phyloP scores from a whole-genome alignment of 495 filamentous ascomycete genomes.

The Penicillium steckii region DNA sequence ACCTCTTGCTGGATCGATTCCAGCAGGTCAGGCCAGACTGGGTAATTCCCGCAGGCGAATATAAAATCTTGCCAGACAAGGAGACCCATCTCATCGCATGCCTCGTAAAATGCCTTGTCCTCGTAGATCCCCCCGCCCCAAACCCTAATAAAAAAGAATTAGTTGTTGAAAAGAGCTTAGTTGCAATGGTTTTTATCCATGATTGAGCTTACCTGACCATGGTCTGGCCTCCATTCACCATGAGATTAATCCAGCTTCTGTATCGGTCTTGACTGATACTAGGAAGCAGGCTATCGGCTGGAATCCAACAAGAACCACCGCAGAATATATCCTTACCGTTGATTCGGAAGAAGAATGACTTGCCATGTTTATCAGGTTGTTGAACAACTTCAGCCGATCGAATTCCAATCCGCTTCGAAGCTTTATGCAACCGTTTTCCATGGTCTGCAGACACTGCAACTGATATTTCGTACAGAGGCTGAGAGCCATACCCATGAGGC shows the following conservation, averaged over 20 bases:
- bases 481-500: slow-evolving; percentile 73
- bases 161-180: slow-evolving; percentile 1
- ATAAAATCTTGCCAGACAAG: slow-evolving; percentile 84
- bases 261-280: slow-evolving; percentile 64
- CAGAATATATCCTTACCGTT: slow-evolving; percentile 84
- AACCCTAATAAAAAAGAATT: slow-evolving; percentile 45
- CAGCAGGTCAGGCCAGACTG: slow-evolving; percentile 65
- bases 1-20: slow-evolving; percentile 70
- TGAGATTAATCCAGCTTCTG: slow-evolving; percentile 69
- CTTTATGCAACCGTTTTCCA: slow-evolving; percentile 47
- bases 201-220: slow-evolving; percentile 58
- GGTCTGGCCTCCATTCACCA: slow-evolving; percentile 66
- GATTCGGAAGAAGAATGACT: slow-evolving; percentile 78
- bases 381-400: slow-evolving; percentile 72
- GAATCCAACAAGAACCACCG: slow-evolving; percentile 87
- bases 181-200: not conserved
- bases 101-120: slow-evolving; percentile 67
- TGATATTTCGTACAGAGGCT: slow-evolving; percentile 66
- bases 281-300: slow-evolving; percentile 78
- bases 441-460: slow-evolving; percentile 49
- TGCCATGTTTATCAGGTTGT: slow-evolving; percentile 64
- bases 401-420: slow-evolving; percentile 68
- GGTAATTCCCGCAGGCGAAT: slow-evolving; percentile 81
- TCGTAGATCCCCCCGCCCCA: slow-evolving; percentile 83
- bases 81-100: slow-evolving; percentile 71